A percentile compares a stretch with the other conserved stretches of the same genome.
phyloP scores from a whole-genome alignment of 2,329 filamentous ascomycete genomes.

The Apiospora phragmitis region DNA sequence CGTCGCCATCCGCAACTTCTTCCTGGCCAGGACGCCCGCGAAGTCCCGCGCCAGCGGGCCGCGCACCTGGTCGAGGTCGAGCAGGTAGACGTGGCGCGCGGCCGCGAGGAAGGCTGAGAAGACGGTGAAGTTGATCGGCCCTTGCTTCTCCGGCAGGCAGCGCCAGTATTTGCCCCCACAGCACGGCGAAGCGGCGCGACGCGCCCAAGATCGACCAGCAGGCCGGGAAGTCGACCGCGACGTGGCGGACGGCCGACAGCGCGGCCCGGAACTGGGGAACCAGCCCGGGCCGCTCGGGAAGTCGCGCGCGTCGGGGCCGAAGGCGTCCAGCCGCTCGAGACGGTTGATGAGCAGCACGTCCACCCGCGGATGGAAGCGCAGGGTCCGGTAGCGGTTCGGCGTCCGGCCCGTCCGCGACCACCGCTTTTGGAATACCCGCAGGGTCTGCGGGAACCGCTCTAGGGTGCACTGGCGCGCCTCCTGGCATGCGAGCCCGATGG shows the following conservation, averaged over 20 bases:
- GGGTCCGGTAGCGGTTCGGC: not conserved
- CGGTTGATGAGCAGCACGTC: not conserved
- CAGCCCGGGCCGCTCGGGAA: not conserved
- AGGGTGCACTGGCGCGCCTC: not conserved
- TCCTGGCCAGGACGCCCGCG: not conserved
- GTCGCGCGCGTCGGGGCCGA: not conserved
- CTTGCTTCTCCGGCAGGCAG: too few relatives aligned
- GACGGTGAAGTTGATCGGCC: not conserved
- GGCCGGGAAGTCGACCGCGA: not conserved
- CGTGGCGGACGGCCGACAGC: not conserved
- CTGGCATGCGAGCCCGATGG: not conserved
- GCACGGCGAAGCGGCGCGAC: not conserved
- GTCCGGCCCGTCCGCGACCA: not conserved
- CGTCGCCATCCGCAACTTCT: not conserved
- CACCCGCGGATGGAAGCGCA: not conserved
- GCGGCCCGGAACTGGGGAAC: not conserved
- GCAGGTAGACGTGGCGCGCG: not conserved
- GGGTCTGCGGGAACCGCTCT: not conserved
- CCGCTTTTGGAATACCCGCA: not conserved
- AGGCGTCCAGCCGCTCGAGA: not conserved
- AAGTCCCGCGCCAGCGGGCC: not conserved
- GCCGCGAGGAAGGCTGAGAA: not conserved
- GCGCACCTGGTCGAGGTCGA: not conserved
- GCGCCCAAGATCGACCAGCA: not conserved
- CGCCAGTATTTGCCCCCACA: not conserved